Evolutionary conservation across 2,329 filamentous ascomycete genomes (phyloP).

Genomic region (Ustulina deusta): DNA sequence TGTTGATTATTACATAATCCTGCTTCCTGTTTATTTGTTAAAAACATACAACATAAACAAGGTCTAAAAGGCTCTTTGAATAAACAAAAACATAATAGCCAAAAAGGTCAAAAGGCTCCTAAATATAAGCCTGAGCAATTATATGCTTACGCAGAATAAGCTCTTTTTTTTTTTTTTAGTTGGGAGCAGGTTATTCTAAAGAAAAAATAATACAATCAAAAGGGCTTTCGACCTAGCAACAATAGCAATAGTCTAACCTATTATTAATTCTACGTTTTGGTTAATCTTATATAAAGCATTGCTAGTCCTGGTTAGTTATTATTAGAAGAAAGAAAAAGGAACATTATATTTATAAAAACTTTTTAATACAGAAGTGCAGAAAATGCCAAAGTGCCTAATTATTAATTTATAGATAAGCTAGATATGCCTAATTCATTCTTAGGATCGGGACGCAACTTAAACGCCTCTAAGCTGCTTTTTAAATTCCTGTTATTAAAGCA

Average conservation of each 20-base stretch:
- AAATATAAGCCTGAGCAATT: background rate
- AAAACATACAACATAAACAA: too few species aligned
- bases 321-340: background rate
- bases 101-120: background rate
- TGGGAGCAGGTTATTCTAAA: conserved; percentile 54
- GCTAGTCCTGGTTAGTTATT: background rate
- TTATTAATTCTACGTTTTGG: conserved; percentile 4
- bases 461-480: too few species aligned
- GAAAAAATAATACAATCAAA: conserved; percentile 55
- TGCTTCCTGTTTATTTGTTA: background rate
- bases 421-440: too few species aligned
- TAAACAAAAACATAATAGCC: background rate
- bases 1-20: background rate
- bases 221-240: conserved; percentile 50
- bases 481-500: too few species aligned
- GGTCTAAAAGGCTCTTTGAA: background rate
- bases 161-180: conserved; percentile 42
- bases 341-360: too few species aligned
- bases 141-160: conserved; percentile 2
- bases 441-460: too few species aligned
- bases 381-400: too few species aligned
- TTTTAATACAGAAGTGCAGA: too few species aligned
- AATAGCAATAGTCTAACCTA: background rate
- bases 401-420: too few species aligned
- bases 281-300: background rate